A percentile compares a stretch with the other conserved stretches of the same genome.
These are phyloP conservation scores for Scheffersomyces quercinus DNA, from an alignment of 1,139 yeast genomes.

Conservation along the genomic window DNA sequence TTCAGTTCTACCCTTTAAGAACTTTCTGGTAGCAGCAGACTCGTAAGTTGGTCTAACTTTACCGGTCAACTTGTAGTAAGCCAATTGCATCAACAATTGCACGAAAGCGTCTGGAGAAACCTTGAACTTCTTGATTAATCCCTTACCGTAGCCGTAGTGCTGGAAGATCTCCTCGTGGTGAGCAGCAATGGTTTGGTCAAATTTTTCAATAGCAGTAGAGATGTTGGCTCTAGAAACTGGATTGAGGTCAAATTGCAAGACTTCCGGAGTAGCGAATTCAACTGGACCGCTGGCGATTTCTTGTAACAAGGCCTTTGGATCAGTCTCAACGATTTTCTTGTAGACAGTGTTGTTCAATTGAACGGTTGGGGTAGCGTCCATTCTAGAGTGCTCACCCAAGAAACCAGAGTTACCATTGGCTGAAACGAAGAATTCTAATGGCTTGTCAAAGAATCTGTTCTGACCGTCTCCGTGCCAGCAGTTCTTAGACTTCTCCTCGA, in stretches of 20 bases:
- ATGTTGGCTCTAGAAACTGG: conserved; percentile 56
- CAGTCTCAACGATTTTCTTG: conserved; percentile 52
- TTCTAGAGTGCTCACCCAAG: conserved; percentile 93
- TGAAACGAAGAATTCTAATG: conserved; percentile 79
- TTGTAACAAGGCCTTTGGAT: conserved; percentile 32
- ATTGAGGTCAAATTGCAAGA: conserved; percentile 47
- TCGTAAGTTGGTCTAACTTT: conserved; percentile 89
- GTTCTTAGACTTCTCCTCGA: conserved; percentile 82
- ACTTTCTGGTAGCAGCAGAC: conserved; percentile 91
- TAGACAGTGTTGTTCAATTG: conserved; percentile 79
- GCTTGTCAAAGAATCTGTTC: conserved; percentile 92
- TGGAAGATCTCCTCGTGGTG: conserved; percentile 70
- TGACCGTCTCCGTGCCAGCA: conserved; percentile 95
- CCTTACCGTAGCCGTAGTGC: conserved; percentile 71
- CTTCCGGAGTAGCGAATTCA: conserved; percentile 22
- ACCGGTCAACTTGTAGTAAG: conserved; percentile 79
- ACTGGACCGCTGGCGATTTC: conserved; percentile 20
- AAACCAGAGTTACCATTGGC: conserved; percentile 90
- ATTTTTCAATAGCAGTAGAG: conserved; percentile 54
- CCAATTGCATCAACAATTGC: conserved; percentile 75
- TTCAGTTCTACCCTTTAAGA: conserved; percentile 92
- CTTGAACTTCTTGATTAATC: conserved; percentile 65
- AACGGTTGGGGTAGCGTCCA: conserved; percentile 98
- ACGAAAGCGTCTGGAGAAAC: conserved; percentile 77
- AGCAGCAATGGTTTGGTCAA: conserved; percentile 50